These are phyloP conservation scores for Cyberlindnera nakhonratchasimensis DNA, from an alignment of 805 yeast species.

Conservation along the genomic window DNA sequence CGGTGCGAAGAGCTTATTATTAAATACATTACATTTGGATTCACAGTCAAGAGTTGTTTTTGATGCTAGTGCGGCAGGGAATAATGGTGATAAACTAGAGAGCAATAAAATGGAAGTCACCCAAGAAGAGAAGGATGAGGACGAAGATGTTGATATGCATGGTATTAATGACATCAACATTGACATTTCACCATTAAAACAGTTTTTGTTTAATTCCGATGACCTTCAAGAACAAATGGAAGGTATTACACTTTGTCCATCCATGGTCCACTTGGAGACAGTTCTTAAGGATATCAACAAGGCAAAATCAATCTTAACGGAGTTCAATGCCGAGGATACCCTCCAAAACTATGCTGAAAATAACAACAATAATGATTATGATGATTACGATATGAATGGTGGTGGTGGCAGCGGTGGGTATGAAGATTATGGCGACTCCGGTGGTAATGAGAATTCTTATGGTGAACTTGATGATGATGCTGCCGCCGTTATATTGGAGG, in stretches of 20 bases:
- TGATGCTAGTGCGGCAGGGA: conserved; percentile 45
- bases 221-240: conserved; percentile 25
- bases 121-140: conserved; percentile 26
- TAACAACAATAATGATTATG: background rate
- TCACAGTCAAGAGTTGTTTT: conserved; percentile 54
- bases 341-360: background rate
- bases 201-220: conserved; percentile 30
- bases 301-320: conserved; percentile 26
- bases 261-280: conserved; percentile 44
- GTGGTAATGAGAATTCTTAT: conserved; percentile 23
- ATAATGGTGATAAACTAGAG: conserved; percentile 17
- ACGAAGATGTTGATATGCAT: conserved; percentile 20
- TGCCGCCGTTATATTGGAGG: conserved; percentile 24
- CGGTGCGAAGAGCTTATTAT: conserved; percentile 66
- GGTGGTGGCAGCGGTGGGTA: conserved; percentile 55
- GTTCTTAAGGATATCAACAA: conserved; percentile 43
- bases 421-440: conserved; percentile 17
- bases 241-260: conserved; percentile 58
- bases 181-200: conserved; percentile 26
- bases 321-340: conserved; percentile 9
- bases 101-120: conserved; percentile 5
- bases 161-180: conserved; percentile 21
- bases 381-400: background rate
- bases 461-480: conserved; percentile 12
- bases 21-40: conserved; percentile 60